Percentiles rank a stretch among this genome's conserved stretches.
Conservation (phyloP, 1,284 basidiomycete genomes). For the Rhodotorula sp. region DNA sequence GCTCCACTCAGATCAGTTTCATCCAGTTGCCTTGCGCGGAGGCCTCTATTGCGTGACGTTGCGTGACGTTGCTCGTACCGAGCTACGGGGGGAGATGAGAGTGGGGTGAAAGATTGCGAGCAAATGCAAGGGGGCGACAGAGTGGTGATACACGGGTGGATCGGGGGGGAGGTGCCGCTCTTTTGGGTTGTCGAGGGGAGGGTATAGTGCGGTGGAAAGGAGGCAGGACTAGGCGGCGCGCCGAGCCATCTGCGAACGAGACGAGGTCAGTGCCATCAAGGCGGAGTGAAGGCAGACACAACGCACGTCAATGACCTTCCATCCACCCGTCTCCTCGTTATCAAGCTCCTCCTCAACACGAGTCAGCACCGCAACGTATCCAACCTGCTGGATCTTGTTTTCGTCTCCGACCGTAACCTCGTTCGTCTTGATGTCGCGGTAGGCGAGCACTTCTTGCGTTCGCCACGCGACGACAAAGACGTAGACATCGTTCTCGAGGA, state of each 20-base stretch:
- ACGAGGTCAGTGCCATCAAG: neutral
- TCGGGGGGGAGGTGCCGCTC: slow-evolving; percentile 3
- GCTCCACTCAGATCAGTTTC: too few species aligned
- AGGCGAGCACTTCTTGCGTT: slow-evolving; percentile 90
- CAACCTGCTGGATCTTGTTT: slow-evolving; percentile 85
- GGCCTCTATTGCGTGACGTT: too few species aligned
- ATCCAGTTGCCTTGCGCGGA: too few species aligned
- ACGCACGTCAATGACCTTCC: slow-evolving; percentile 91
- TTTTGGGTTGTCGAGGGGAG: neutral
- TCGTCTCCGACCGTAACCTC: slow-evolving; percentile 85
- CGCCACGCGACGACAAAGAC: slow-evolving; percentile 92
- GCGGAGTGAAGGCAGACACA: neutral
- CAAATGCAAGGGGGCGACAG: neutral
- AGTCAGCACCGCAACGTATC: slow-evolving; percentile 89
- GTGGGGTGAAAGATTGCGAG: neutral
- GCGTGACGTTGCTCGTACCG: too few species aligned
- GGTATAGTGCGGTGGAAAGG: neutral
- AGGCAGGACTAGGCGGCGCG: slow-evolving; percentile 25
- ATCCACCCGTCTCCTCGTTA: slow-evolving; percentile 92
- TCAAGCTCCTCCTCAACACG: slow-evolving; percentile 79
- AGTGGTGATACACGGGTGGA: slow-evolving; percentile 14
- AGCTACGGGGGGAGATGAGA: too few species aligned
- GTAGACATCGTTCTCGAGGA: slow-evolving; percentile 82
- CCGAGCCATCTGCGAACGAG: slow-evolving; percentile 28
- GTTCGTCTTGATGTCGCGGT: slow-evolving; percentile 82